Evolutionary conservation across 176 grass and related monocot species (phyloP).

Genomic region (Juncus effusus): DNA sequence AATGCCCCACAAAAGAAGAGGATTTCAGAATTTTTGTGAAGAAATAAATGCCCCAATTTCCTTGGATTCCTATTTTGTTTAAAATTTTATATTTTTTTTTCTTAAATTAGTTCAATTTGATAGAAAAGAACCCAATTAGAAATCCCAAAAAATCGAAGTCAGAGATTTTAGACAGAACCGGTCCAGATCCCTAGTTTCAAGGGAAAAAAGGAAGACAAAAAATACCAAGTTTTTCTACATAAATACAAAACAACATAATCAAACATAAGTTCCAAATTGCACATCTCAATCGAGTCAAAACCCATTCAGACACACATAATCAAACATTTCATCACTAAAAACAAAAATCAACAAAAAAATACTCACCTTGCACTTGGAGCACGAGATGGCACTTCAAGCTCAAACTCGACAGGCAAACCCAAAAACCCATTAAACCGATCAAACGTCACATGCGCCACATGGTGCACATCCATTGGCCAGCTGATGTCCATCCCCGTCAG

Average conservation of each 20-base stretch:
- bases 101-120: conserved; percentile 1
- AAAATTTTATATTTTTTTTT: neutral
- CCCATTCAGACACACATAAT: neutral
- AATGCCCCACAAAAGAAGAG: conserved; percentile 10
- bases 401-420: conserved; percentile 87
- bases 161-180: neutral
- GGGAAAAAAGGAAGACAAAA: too few relatives aligned
- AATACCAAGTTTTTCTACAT: too few relatives aligned
- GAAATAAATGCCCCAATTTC: conserved; percentile 13
- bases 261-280: neutral
- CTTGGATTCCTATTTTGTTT: neutral
- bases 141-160: neutral
- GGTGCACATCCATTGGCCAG: conserved; percentile 56
- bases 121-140: neutral
- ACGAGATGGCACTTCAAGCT: conserved; percentile 72
- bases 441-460: conserved; percentile 53
- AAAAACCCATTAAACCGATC: conserved; percentile 88
- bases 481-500: conserved; percentile 57
- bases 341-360: neutral
- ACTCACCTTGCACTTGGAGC: conserved; percentile 74
- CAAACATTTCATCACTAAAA: conserved; percentile 5
- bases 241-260: neutral
- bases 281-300: neutral
- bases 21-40: conserved; percentile 1
- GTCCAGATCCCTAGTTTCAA: too few relatives aligned